Base-by-base conservation (phyloP, 225 moss, liverwort and hornwort species). In the Ulota crispa region DNA sequence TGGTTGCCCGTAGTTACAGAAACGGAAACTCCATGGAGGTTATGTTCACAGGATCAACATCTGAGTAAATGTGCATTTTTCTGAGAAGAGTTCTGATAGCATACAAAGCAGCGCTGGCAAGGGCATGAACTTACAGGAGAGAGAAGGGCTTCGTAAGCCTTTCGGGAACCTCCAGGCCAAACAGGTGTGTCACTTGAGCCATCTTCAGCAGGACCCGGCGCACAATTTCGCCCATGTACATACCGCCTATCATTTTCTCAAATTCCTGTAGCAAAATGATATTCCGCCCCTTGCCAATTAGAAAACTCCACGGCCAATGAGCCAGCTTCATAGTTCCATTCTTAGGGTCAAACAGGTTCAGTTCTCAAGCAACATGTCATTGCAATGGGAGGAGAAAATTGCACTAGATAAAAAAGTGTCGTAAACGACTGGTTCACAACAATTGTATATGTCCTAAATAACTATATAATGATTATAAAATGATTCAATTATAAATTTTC, bases 201-300 rank as follows among this genome's bases (percentile, higher is more conserved):
- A 97, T 92, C 86, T 89, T 89, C 31, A 95, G 82, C 47, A 95
- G 60, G 28, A 95, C 90, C 19, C 97, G 91, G 61, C 97, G 95
- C 76, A 95, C 91, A 65, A 97, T 90, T 77, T 97, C 97, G 11
- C 97, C 97, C 91, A 97, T 83, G 87, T 97, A 97, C 95, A 97
- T 93, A 56, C 97, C 97, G 2, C 95, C 95, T 43, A 97, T 88
- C 73, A 95, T 92, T 86, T 97, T 97, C 85, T 97, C 97, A 11
- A 97, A 95, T 76, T 93, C 92, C 96, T 96, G 71, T 80, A 78
- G 56, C 6, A 27, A 27, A 16, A 45, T 70, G 66, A 7, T 0
- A 4, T 3, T 15, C 20, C 75, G 59, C 8, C 55, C 43, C 50
- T 50, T 68, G 37, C 30, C 54, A 37, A 9, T 83, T 34, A 72